Base-by-base conservation (phyloP, 2,329 filamentous ascomycete genomes). In the Endocalyx cinctus region DNA sequence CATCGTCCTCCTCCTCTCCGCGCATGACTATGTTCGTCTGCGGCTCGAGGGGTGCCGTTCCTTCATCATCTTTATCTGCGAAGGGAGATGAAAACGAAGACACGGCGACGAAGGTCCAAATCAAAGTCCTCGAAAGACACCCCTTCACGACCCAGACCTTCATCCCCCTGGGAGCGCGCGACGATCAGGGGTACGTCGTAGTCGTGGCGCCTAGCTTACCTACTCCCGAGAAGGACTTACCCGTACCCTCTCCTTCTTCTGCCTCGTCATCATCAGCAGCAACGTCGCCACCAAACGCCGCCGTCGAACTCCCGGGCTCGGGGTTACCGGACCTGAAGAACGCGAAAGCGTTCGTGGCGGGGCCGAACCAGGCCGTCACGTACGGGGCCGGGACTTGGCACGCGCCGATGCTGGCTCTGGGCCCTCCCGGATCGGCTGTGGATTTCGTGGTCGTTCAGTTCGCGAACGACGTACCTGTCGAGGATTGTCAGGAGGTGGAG, bases 121-220 rank as follows among this genome's bases (percentile, higher is more conserved):
- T 96, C 34, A 62, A 64, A 14, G 76, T 95, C 37, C 75, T 97
- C 18, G 92, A 98, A 60, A 74, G 92, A 25, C 92, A 98, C 60
- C 90, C 92, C 0, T 97, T 81, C 62, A 97, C 92, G 2, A 86
- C 86, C 2, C 92, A 98, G 65, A 95, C 88, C 0, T 97, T 98
- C 60, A 74, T 86, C 27, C 92, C 92, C 0, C 66, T 96, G 31
- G 37, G 39, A 22, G 75, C 62, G 10, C 62, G 64, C n/a, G 53
- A 55, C 29, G 47, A 59, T 10, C 50, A 68, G 10, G 63, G 68
- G 15, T 96, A 90, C 58, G 74, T 98, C 17, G 84, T 97, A 41
- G 77, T 97, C 44, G 90, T 97, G 14, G 90, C 90, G 13, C 89
- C 90, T 0, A 23, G 20, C 20, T n/a, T 23, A 8, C 8, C 20